A percentile compares a stretch with the other conserved stretches of the same genome.
These are phyloP conservation scores for Nigrograna mackinnonii DNA, from an alignment of 2,329 filamentous ascomycete species.

Conservation along the genomic window DNA sequence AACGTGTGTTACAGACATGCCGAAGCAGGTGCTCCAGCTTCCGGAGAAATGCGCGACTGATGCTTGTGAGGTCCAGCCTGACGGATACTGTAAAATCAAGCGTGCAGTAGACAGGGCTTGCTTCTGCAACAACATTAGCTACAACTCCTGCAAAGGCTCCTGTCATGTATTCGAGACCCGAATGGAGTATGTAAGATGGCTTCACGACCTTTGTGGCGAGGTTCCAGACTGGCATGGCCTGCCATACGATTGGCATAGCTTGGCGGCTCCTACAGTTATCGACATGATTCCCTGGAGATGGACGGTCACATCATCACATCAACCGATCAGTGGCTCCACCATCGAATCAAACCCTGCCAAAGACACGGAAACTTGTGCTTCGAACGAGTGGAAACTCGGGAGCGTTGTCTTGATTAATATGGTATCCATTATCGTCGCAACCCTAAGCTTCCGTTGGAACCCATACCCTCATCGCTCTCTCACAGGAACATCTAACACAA, in stretches of 20 bases:
- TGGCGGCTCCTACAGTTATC: conserved; percentile 19
- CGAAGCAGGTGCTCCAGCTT: conserved; percentile 19
- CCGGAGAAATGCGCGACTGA: conserved; percentile 29
- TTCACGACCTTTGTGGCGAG: conserved; percentile 30
- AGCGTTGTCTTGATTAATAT: conserved; percentile 24
- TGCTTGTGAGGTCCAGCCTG: conserved; percentile 31
- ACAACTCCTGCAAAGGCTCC: conserved; percentile 26
- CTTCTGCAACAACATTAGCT: conserved; percentile 31
- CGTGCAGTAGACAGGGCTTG: conserved; percentile 31
- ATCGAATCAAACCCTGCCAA: conserved; percentile 4
- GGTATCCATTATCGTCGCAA: conserved; percentile 17
- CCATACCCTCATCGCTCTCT: conserved; percentile 16
- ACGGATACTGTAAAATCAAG: conserved; percentile 33
- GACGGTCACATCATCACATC: conserved; percentile 19
- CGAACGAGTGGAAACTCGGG: conserved; percentile 24
- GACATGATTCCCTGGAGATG: conserved; percentile 40
- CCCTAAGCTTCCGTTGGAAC: conserved; percentile 3
- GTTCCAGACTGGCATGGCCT: conserved; percentile 33
- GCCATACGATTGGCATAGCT: conserved; percentile 29
- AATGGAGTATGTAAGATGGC: conserved; percentile 36
- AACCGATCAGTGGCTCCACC: conserved; percentile 3
- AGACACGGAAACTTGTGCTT: conserved; percentile 16
- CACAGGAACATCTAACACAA: conserved; percentile 19
- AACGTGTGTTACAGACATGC: conserved; percentile 21
- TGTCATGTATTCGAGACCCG: conserved; percentile 36